Evolutionary conservation across 768 basidiomycete genomes (phyloP), one percentile per base, ranked within the genome.

Genomic region (Floccularia luteovirens): DNA sequence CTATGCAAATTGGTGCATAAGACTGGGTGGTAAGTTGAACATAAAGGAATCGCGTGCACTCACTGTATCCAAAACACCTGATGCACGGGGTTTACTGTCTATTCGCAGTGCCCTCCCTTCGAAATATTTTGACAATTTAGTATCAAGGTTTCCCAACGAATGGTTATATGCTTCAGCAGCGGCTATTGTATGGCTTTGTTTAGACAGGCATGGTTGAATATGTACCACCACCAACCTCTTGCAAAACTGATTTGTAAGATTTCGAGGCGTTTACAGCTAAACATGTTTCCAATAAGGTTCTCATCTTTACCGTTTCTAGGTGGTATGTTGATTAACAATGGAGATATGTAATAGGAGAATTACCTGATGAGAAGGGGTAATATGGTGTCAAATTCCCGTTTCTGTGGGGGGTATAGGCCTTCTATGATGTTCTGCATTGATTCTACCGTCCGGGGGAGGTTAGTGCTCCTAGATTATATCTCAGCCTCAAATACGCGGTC

Each of bases 361-460:
- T 51, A 82, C 83, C 83, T 69, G 39, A 82, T 58, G 24, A 76
- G 55, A 24, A 84, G 57, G 0, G 66, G 55, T 10, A 82, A 80
- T 12, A 67, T 45, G 10, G 67, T 60, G n/a, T 56, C 55, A 11
- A 59, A 48, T 5, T 57, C 57, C 46, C 72, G 77, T 51, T 75
- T 74, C 3, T 58, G 45, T 5, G 61, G 58, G 1, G 82, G 82
- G 49, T 87, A 90, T 34, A 90, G 55, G 1, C 86, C 86, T 36
- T 78, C 69, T n/a, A 84, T 63, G 24, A 89, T 65, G 46, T 90
- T 78, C 47, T 83, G 79, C 13, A 88, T 58, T 0, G 79, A 79
- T 48, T 89, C 83, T 12, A 80, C 77, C 4, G 86, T 89, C 24
- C 88, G 69, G 0, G 85, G 75, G 56, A 90, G 75, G 51, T 85